phyloP scores from a whole-genome alignment of 2,329 filamentous ascomycete species.

The Fusarium piperis region DNA sequence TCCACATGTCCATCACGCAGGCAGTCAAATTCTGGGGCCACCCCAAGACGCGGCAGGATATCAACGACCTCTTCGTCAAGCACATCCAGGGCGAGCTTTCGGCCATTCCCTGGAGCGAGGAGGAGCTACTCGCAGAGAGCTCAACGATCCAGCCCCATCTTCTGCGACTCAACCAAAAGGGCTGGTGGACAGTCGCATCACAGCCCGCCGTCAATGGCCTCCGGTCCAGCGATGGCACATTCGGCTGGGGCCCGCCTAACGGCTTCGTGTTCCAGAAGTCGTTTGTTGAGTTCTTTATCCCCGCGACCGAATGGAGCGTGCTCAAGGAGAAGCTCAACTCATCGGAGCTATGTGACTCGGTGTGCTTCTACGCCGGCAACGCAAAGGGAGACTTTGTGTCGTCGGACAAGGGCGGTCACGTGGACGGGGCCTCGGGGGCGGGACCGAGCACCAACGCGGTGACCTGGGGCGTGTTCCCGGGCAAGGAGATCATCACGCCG shows the following conservation, averaged over 20 bases:
- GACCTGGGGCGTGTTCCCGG: slow-evolving; percentile 95
- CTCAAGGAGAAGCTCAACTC: slow-evolving; percentile 71
- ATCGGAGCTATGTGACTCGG: slow-evolving; percentile 68
- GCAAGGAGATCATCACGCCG: slow-evolving; percentile 94
- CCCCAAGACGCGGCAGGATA: slow-evolving; percentile 75
- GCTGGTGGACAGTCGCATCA: slow-evolving; percentile 97
- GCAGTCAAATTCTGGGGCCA: slow-evolving; percentile 88
- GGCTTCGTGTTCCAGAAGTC: slow-evolving; percentile 99
- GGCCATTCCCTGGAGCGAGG: slow-evolving; percentile 94
- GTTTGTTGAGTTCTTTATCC: slow-evolving; percentile 96
- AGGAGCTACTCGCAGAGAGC: slow-evolving; percentile 85
- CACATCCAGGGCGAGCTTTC: slow-evolving; percentile 83
- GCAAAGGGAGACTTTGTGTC: slow-evolving; percentile 80
- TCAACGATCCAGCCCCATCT: slow-evolving; percentile 81
- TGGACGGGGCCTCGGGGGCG: slow-evolving; percentile 39
- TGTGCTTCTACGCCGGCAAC: slow-evolving; percentile 92
- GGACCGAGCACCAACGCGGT: slow-evolving; percentile 83
- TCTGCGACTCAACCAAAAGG: slow-evolving; percentile 77
- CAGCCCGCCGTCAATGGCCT: slow-evolving; percentile 93
- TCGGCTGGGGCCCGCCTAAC: slow-evolving; percentile 92
- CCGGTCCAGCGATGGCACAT: slow-evolving; percentile 77
- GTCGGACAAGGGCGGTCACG: slow-evolving; percentile 62
- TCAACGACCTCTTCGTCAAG: slow-evolving; percentile 81
- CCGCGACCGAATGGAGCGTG: slow-evolving; percentile 73
- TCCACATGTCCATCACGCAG: slow-evolving; percentile 88